These are phyloP conservation scores for Actinidia chinensis DNA, from an alignment of 179 eudicot species.

Conservation along the genomic window DNA sequence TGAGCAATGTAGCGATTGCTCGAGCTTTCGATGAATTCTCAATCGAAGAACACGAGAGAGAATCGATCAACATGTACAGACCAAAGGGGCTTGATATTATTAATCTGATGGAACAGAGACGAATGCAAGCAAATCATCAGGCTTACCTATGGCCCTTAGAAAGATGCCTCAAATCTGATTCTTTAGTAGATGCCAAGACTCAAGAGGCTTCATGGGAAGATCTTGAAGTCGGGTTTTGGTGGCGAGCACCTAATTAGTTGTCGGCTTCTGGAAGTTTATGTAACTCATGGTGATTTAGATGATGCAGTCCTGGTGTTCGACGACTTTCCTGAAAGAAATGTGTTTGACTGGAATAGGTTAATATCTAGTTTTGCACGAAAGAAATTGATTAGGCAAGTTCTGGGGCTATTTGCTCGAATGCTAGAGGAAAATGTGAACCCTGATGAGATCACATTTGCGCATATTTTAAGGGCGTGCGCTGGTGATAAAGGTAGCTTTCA, in stretches of 20 bases:
- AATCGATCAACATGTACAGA: not conserved
- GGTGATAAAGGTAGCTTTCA: constrained; percentile 34
- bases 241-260: constrained; percentile 39
- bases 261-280: constrained; percentile 45
- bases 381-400: constrained; percentile 32
- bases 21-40: constrained; percentile 21
- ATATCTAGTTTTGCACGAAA: constrained; percentile 33
- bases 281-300: constrained; percentile 33
- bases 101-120: constrained; percentile 15
- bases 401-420: constrained; percentile 48
- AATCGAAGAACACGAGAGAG: constrained; percentile 26
- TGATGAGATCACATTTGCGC: constrained; percentile 55
- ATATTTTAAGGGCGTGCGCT: constrained; percentile 56
- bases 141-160: constrained; percentile 56
- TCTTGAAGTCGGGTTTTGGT: constrained; percentile 58
- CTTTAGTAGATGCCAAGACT: constrained; percentile 37
- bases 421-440: constrained; percentile 42
- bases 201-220: constrained; percentile 61
- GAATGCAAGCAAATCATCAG: constrained; percentile 46
- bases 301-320: constrained; percentile 52
- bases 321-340: constrained; percentile 41
- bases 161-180: constrained; percentile 46
- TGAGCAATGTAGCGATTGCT: constrained; percentile 22
- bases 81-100: constrained; percentile 8
- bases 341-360: constrained; percentile 48